Percentiles rank a stretch among this genome's conserved stretches.
Conservation (phyloP, 495 filamentous ascomycete genomes). For the Penicillium mononematosum region DNA sequence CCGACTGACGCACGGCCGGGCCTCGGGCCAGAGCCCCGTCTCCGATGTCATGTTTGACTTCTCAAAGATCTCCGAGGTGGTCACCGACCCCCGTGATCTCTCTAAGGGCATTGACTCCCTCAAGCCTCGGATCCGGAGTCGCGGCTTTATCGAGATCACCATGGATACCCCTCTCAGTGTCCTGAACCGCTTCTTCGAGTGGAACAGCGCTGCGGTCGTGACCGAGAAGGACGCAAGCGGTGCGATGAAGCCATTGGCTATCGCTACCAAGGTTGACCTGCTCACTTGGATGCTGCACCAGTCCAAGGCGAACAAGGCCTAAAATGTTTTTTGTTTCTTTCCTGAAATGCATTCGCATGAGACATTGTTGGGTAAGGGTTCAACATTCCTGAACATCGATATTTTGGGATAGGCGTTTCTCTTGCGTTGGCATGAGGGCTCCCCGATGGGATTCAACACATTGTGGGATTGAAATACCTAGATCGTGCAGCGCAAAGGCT, state of each 20-base stretch:
- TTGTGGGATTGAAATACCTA: constrained; percentile 15
- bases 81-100: constrained; percentile 76
- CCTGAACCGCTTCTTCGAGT: constrained; percentile 90
- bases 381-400: constrained; percentile 23
- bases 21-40: constrained; percentile 67
- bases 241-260: constrained; percentile 75
- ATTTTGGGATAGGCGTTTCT: constrained; percentile 22
- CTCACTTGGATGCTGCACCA: constrained; percentile 89
- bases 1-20: constrained; percentile 79
- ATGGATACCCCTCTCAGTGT: constrained; percentile 80
- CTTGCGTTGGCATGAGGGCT: constrained; percentile 8
- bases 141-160: constrained; percentile 91
- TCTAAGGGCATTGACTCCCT: constrained; percentile 26
- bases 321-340: constrained; percentile 6
- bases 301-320: constrained; percentile 30
- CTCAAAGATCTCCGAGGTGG: constrained; percentile 74
- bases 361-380: constrained; percentile 19
- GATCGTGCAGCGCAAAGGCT: constrained; percentile 15
- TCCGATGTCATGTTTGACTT: constrained; percentile 97
- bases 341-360: constrained; percentile 15
- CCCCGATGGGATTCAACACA: constrained; percentile 23
- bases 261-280: constrained; percentile 96
- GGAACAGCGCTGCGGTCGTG: constrained; percentile 93
- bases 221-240: constrained; percentile 65
- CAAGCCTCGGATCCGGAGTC: constrained; percentile 38